Percentiles rank a stretch among this genome's conserved stretches.
phyloP scores from a whole-genome alignment of 1,284 basidiomycete genomes.

The Entoloma clypeatum region DNA sequence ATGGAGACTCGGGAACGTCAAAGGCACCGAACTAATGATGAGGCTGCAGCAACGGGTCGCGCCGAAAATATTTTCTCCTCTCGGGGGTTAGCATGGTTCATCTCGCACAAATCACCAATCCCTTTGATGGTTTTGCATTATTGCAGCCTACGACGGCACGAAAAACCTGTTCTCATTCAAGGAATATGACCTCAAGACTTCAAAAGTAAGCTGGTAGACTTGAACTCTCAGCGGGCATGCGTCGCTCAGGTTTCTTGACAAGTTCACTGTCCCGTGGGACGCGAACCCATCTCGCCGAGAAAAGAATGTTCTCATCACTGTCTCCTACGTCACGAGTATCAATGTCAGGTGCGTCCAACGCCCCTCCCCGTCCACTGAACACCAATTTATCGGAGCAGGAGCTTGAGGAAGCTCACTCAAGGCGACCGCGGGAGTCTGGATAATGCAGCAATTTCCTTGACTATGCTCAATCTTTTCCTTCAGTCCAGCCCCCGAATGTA shows the following conservation, averaged over 20 bases:
- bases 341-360: slow-evolving; percentile 21
- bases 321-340: slow-evolving; percentile 22
- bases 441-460: slow-evolving; percentile 25
- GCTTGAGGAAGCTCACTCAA: slow-evolving; percentile 15
- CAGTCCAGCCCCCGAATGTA: slow-evolving; percentile 31
- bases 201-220: slow-evolving; percentile 19
- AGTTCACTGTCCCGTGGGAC: slow-evolving; percentile 29
- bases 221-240: not conserved
- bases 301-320: slow-evolving; percentile 19
- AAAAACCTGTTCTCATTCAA: slow-evolving; percentile 29
- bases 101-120: not conserved
- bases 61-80: slow-evolving; percentile 23
- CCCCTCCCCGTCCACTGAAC: slow-evolving; percentile 2
- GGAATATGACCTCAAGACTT: slow-evolving; percentile 21
- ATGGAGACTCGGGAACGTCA: slow-evolving; percentile 21
- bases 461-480: slow-evolving; percentile 35
- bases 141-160: slow-evolving; percentile 32
- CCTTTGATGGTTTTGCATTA: not conserved
- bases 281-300: slow-evolving; percentile 8
- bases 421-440: slow-evolving; percentile 17
- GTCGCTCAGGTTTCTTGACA: not conserved
- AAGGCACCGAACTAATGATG: slow-evolving; percentile 27
- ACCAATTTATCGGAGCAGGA: slow-evolving; percentile 1
- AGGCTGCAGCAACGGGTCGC: slow-evolving; percentile 23
- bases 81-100: slow-evolving; percentile 21